Evolutionary conservation across 768 basidiomycete genomes (phyloP).

Genomic region (Mycena crocata): DNA sequence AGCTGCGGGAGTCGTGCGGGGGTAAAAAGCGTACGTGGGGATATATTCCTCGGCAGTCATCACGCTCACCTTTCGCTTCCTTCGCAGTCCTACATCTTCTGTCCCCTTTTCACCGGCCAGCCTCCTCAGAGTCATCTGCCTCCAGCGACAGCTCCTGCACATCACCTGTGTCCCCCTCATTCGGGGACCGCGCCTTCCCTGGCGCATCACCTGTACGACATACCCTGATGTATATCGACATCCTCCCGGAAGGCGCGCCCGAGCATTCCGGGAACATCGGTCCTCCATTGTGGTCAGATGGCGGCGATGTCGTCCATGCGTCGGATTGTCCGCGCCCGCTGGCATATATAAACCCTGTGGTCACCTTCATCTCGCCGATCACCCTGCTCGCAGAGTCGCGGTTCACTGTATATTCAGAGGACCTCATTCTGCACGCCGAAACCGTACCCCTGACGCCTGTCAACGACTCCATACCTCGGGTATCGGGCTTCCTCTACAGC

Average conservation of each 20-base stretch:
- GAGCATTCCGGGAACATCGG: slow-evolving; percentile 22
- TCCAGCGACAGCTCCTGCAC: slow-evolving; percentile 28
- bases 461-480: slow-evolving; percentile 39
- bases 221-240: slow-evolving; percentile 60
- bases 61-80: slow-evolving; percentile 13
- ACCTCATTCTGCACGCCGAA: slow-evolving; percentile 64
- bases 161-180: slow-evolving; percentile 31
- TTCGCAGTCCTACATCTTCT: slow-evolving; percentile 59
- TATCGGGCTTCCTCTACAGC: slow-evolving; percentile 61
- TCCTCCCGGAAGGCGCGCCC: slow-evolving; percentile 47
- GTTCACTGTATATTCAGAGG: slow-evolving; percentile 66
- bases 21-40: slow-evolving; percentile 73
- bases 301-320: slow-evolving; percentile 46
- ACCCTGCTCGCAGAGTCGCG: slow-evolving; percentile 63
- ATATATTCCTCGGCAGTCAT: slow-evolving; percentile 17
- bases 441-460: slow-evolving; percentile 48
- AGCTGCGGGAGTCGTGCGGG: slow-evolving; percentile 78
- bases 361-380: slow-evolving; percentile 68
- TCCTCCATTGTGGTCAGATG: slow-evolving; percentile 27
- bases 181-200: slow-evolving; percentile 29
- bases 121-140: slow-evolving; percentile 35
- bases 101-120: slow-evolving; percentile 49
- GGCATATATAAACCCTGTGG: slow-evolving; percentile 70
- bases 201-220: slow-evolving; percentile 35
- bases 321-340: slow-evolving; percentile 66